Evolutionary conservation across 1,284 basidiomycete genomes (phyloP).

Genomic region (Thelephora terrestris): DNA sequence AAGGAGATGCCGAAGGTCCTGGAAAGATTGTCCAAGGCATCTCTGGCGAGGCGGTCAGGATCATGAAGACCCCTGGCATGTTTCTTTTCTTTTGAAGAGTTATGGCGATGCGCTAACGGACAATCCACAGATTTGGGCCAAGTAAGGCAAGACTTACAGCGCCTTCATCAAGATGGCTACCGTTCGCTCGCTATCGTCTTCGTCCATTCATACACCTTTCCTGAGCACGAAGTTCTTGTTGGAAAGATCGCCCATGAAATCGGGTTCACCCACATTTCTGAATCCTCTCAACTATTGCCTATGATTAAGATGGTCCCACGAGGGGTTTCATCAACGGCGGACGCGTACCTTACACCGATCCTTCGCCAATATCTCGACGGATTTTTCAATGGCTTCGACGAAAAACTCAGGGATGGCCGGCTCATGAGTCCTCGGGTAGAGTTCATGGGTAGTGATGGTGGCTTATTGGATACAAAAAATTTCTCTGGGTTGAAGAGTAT

Average conservation of each 20-base stretch:
- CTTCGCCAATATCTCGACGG: conserved; percentile 82
- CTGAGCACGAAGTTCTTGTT: conserved; percentile 68
- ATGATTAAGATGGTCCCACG: conserved; percentile 96
- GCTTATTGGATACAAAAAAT: conserved; percentile 74
- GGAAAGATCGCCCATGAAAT: conserved; percentile 66
- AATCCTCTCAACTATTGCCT: conserved; percentile 80
- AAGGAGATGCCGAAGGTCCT: conserved; percentile 60
- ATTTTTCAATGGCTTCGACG: conserved; percentile 86
- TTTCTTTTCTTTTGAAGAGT: neutral
- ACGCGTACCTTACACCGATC: conserved; percentile 94
- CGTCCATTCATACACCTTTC: conserved; percentile 89
- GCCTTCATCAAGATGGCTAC: conserved; percentile 68
- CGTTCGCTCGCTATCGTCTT: conserved; percentile 81
- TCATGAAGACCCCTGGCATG: conserved; percentile 68
- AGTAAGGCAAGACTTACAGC: conserved; percentile 51
- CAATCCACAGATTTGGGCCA: conserved; percentile 33
- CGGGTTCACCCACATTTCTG: conserved; percentile 84
- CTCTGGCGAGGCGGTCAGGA: conserved; percentile 86
- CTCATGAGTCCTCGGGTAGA: conserved; percentile 51
- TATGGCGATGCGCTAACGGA: neutral
- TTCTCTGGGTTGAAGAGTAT: conserved; percentile 88
- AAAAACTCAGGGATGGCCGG: conserved; percentile 42
- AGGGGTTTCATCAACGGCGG: conserved; percentile 87
- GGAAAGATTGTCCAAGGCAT: conserved; percentile 75
- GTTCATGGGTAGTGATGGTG: conserved; percentile 87